These are phyloP conservation scores for Aspergillus sp. DNA, from an alignment of 2,329 filamentous ascomycete species.

Conservation along the genomic window DNA sequence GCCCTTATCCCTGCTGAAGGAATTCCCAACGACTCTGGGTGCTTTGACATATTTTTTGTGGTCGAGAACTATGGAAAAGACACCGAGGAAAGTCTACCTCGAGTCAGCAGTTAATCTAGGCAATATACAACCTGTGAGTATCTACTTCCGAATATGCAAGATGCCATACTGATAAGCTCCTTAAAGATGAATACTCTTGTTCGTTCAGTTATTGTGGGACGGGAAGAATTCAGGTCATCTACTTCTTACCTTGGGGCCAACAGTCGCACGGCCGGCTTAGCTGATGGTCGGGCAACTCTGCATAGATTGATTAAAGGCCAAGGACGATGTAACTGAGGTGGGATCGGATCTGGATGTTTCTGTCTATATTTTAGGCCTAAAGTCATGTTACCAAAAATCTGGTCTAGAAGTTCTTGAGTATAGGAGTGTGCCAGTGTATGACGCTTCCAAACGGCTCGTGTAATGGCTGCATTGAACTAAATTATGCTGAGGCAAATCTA, in stretches of 20 bases:
- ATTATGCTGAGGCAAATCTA: too few relatives aligned
- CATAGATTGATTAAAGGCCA: not conserved
- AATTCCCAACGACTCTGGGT: not conserved
- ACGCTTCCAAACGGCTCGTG: too few relatives aligned
- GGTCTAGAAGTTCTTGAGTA: not conserved
- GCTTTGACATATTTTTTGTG: not conserved
- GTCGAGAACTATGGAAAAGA: not conserved
- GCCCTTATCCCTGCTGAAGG: not conserved
- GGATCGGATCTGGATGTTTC: not conserved
- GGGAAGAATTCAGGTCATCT: not conserved
- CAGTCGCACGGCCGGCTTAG: not conserved
- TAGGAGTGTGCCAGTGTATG: not conserved
- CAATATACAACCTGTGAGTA: not conserved
- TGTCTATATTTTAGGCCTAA: not conserved
- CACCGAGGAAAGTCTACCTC: not conserved
- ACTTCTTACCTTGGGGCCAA: not conserved
- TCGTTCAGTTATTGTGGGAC: not conserved
- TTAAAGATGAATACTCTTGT: not conserved
- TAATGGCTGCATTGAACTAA: too few relatives aligned
- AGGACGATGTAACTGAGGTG: not conserved
- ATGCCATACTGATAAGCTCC: not conserved
- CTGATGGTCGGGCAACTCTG: not conserved
- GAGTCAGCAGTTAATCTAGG: not conserved
- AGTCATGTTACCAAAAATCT: not conserved
- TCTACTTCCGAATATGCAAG: not conserved